phyloP scores from a whole-genome alignment of 352 stramenopile species.

The Pythium dissimile region DNA sequence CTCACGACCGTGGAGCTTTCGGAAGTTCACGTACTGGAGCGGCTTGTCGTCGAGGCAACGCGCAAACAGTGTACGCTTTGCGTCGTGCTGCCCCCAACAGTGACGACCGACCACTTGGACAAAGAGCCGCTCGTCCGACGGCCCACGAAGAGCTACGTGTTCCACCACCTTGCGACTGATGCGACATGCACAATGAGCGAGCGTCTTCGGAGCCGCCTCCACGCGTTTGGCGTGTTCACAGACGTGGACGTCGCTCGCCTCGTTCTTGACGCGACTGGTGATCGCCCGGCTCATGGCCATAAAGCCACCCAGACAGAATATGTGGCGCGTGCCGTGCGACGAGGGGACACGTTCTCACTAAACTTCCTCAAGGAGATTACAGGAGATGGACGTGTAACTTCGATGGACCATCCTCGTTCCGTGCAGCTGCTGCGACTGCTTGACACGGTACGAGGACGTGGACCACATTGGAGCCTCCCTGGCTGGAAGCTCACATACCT shows the following conservation, averaged over 20 bases:
- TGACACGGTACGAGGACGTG: not conserved
- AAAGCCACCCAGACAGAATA: not conserved
- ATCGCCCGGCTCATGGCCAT: not conserved
- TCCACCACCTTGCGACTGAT: constrained; percentile 19
- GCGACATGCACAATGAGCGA: constrained; percentile 10
- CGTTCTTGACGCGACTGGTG: not conserved
- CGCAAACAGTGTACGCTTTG: constrained; percentile 17
- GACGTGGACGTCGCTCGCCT: not conserved
- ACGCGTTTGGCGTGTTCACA: not conserved
- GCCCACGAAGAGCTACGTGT: constrained; percentile 36
- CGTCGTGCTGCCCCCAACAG: not conserved
- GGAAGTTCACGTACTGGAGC: constrained; percentile 6
- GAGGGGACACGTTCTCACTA: not conserved
- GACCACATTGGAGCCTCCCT: too few species aligned
- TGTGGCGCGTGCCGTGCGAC: not conserved
- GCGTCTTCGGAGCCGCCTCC: constrained; percentile 23
- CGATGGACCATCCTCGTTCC: too few species aligned
- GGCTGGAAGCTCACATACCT: too few species aligned
- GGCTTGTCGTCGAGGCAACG: constrained; percentile 23
- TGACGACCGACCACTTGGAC: not conserved
- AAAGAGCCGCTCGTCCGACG: constrained; percentile 3
- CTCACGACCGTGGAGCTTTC: constrained; percentile 18
- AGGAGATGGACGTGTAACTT: too few species aligned
- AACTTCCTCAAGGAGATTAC: not conserved
- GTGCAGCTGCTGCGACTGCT: not conserved